Evolutionary conservation across 2,329 filamentous ascomycete species (phyloP).

Genomic region (Talaromyces sp.): DNA sequence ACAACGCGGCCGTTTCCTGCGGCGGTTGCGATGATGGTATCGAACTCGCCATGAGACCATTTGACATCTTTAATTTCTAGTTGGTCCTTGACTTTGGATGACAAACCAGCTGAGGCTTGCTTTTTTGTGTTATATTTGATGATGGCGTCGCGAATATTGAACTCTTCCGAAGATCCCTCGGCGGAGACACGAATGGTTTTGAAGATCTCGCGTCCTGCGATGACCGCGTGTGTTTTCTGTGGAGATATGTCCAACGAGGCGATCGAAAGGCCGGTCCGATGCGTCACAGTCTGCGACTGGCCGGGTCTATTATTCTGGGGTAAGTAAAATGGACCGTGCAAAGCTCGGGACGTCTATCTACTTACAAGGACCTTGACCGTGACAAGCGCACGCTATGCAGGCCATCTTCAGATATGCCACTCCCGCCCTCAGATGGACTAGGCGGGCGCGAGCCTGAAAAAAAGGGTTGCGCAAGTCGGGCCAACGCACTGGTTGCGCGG

Average conservation of each 20-base stretch:
- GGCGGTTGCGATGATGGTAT: slow-evolving; percentile 57
- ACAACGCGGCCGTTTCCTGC: slow-evolving; percentile 61
- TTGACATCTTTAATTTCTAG: slow-evolving; percentile 62
- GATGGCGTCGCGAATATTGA: slow-evolving; percentile 58
- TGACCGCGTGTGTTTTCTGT: slow-evolving; percentile 56
- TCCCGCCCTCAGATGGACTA: slow-evolving; percentile 39
- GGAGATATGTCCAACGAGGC: slow-evolving; percentile 60
- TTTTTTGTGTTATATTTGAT: slow-evolving; percentile 52
- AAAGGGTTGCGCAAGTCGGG: slow-evolving; percentile 51
- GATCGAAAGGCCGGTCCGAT: slow-evolving; percentile 61
- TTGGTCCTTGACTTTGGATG: slow-evolving; percentile 51
- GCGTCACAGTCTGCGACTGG: slow-evolving; percentile 52
- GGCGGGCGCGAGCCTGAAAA: slow-evolving; percentile 50
- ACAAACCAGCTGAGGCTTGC: slow-evolving; percentile 37
- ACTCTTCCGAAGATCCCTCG: slow-evolving; percentile 54
- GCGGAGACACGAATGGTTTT: slow-evolving; percentile 58
- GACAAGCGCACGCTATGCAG: slow-evolving; percentile 25
- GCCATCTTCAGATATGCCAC: slow-evolving; percentile 6
- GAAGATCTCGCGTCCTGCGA: slow-evolving; percentile 61
- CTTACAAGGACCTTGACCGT: slow-evolving; percentile 37
- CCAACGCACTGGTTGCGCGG: slow-evolving; percentile 42
- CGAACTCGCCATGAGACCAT: slow-evolving; percentile 60
- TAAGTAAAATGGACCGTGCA: slow-evolving; percentile 14
- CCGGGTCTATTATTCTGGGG: slow-evolving; percentile 31
- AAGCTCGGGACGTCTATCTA: not conserved